Percentiles rank a stretch among this genome's conserved stretches.
Evolutionary conservation across 2,329 filamentous ascomycete species (phyloP).

Genomic region (Pleurostoma richardsiae): DNA sequence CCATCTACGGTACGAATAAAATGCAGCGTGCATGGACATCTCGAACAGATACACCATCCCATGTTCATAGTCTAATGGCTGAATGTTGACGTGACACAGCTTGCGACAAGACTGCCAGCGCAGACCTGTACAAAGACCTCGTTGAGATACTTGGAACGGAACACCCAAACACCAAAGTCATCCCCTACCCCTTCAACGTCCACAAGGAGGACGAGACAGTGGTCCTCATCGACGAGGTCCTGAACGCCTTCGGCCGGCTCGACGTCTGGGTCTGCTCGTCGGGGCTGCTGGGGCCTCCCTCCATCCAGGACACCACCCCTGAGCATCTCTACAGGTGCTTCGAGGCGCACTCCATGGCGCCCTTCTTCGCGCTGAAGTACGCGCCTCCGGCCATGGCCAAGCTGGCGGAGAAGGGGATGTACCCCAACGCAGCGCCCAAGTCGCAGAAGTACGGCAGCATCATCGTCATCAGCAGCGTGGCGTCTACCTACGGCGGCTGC

Average conservation of each 20-base stretch:
- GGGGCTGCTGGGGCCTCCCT: slow-evolving; percentile 51
- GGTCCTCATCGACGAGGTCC: slow-evolving; percentile 55
- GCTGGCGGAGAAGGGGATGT: slow-evolving; percentile 45
- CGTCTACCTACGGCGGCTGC: slow-evolving; percentile 51
- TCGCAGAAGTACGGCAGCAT: slow-evolving; percentile 56
- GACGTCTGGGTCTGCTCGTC: slow-evolving; percentile 58
- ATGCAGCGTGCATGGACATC: background rate
- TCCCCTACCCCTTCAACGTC: slow-evolving; percentile 54
- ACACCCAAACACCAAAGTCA: slow-evolving; percentile 53
- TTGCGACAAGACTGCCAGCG: slow-evolving; percentile 38
- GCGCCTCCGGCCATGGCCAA: slow-evolving; percentile 60
- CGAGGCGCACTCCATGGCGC: slow-evolving; percentile 55
- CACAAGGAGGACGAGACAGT: slow-evolving; percentile 57
- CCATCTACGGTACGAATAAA: slow-evolving; percentile 45
- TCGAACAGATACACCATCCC: background rate
- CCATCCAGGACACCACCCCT: slow-evolving; percentile 50
- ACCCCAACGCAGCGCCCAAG: slow-evolving; percentile 58
- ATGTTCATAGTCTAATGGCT: background rate
- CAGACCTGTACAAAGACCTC: slow-evolving; percentile 32
- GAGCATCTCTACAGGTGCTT: slow-evolving; percentile 51
- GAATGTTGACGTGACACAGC: slow-evolving; percentile 24
- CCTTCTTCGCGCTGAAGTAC: slow-evolving; percentile 62
- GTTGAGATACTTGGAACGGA: slow-evolving; percentile 33
- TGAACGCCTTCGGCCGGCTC: slow-evolving; percentile 53
- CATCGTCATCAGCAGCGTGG: slow-evolving; percentile 55